phyloP scores from a whole-genome alignment of 169 alveolate genomes.

The Eimeria brunetti region DNA sequence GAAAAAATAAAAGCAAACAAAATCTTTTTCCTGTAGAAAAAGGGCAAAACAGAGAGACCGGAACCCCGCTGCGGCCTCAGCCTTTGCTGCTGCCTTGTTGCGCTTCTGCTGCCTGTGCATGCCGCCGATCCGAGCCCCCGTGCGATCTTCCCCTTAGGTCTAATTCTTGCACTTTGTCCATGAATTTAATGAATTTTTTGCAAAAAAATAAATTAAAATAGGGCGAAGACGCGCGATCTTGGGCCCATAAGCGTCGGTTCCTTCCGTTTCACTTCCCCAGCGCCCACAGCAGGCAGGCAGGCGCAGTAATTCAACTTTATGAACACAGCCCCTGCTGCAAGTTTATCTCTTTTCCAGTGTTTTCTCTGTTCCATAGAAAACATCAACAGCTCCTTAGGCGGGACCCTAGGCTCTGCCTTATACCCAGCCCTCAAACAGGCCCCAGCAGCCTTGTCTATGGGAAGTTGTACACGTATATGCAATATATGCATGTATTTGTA shows the following conservation, averaged over 20 bases:
- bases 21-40: not conserved
- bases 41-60: not conserved
- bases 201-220: not conserved
- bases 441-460: too few relatives aligned
- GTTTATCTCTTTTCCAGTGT: not conserved
- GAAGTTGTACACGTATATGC: too few relatives aligned
- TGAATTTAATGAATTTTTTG: not conserved
- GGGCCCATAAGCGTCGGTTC: not conserved
- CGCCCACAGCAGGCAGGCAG: slow-evolving; percentile 5
- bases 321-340: not conserved
- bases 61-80: not conserved
- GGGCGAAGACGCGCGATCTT: not conserved
- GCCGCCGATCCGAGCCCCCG: slow-evolving; percentile 32
- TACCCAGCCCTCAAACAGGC: too few relatives aligned
- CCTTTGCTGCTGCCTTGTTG: not conserved
- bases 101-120: slow-evolving; percentile 43
- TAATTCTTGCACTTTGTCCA: not conserved
- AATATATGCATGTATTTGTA: too few relatives aligned
- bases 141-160: not conserved
- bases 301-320: not conserved
- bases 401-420: too few relatives aligned
- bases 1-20: not conserved
- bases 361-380: not conserved
- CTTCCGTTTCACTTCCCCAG: not conserved
- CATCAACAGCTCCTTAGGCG: not conserved